These are phyloP conservation scores for Sphaerostilbella broomeana DNA, from an alignment of 2,329 filamentous ascomycete species.

Conservation along the genomic window DNA sequence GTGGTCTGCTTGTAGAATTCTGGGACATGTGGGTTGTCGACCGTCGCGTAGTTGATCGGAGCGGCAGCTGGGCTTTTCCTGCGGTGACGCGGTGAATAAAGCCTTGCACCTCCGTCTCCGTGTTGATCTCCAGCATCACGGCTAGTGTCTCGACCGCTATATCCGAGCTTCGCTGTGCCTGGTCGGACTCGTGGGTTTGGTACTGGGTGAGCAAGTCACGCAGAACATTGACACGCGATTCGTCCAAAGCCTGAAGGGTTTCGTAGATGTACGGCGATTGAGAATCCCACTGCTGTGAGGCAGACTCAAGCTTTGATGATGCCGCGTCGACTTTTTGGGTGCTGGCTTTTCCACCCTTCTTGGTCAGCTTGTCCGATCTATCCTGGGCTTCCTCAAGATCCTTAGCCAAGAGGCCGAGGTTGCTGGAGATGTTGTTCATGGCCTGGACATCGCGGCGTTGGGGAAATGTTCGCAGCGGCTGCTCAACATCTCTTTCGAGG, in stretches of 20 bases:
- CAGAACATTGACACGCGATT: slow-evolving; percentile 80
- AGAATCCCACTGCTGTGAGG: slow-evolving; percentile 83
- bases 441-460: slow-evolving; percentile 70
- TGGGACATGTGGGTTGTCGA: slow-evolving; percentile 28
- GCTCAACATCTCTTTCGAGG: slow-evolving; percentile 84
- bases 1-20: slow-evolving; percentile 8
- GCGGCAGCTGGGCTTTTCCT: slow-evolving; percentile 32
- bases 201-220: slow-evolving; percentile 88
- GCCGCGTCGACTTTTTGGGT: slow-evolving; percentile 72
- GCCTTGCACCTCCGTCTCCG: slow-evolving; percentile 75
- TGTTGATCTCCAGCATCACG: slow-evolving; percentile 77
- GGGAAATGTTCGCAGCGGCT: slow-evolving; percentile 70
- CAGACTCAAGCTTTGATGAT: slow-evolving; percentile 64
- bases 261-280: slow-evolving; percentile 95
- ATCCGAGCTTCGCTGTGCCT: slow-evolving; percentile 67
- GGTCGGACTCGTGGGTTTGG: slow-evolving; percentile 86
- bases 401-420: slow-evolving; percentile 72
- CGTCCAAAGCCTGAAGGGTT: slow-evolving; percentile 82
- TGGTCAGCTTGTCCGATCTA: slow-evolving; percentile 75
- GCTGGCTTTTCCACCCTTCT: slow-evolving; percentile 70
- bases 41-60: slow-evolving; percentile 35
- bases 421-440: slow-evolving; percentile 74
- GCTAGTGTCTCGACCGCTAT: slow-evolving; percentile 76
- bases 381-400: slow-evolving; percentile 80
- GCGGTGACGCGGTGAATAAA: slow-evolving; percentile 47